phyloP scores from a whole-genome alignment of 139 green algal genomes.

The Dunaliella primolecta region DNA sequence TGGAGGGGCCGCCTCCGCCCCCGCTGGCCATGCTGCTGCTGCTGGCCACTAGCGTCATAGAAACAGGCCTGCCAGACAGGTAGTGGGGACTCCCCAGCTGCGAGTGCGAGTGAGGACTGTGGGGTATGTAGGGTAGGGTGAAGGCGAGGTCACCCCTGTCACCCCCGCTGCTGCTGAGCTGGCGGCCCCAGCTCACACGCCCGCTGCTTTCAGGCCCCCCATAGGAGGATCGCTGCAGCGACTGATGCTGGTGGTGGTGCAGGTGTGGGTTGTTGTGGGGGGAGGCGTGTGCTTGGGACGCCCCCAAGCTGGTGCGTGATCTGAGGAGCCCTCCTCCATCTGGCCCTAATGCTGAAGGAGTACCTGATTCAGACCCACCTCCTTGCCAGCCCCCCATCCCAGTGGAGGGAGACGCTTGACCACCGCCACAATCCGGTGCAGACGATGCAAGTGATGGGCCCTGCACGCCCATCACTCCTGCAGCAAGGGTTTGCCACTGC shows the following conservation, averaged over 20 bases:
- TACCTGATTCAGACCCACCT: no score
- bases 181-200: neutral
- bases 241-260: neutral
- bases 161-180: neutral
- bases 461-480: neutral
- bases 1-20: no score
- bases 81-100: neutral
- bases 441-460: no score
- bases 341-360: no score
- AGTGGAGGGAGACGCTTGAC: no score
- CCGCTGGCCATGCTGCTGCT: neutral
- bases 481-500: neutral
- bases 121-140: neutral
- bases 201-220: no score
- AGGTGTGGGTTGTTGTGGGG: no score
- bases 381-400: neutral
- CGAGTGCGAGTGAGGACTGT: neutral
- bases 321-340: no score
- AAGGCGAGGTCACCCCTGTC: no score
- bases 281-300: no score
- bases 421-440: no score
- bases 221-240: neutral
- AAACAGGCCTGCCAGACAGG: neutral
- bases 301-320: no score
- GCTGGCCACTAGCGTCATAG: neutral